Base-by-base conservation (phyloP, 768 basidiomycete species). In the Hemileccinum impolitum region DNA sequence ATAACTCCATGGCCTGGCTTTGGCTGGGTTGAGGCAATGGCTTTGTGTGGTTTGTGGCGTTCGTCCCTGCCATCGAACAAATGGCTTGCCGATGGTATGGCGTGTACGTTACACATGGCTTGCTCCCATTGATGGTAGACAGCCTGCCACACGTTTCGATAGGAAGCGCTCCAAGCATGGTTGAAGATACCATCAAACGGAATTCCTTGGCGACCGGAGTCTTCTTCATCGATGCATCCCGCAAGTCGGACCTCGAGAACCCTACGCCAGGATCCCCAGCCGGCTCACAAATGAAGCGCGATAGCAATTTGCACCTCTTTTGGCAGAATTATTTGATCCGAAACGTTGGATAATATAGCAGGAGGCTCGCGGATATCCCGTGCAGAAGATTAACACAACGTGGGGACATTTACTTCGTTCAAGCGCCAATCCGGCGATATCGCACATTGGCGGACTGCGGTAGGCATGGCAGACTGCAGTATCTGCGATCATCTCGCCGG, bases 61-160 rank as follows among this genome's bases (percentile, higher is more conserved):
- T 19, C 34, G 25, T 23, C 12, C 32, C 25, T 3, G 19, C 44
- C 23, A 28, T 14, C 28, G 18, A 14, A 21, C 14, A 31, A 18
- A 15, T 31, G 26, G 13, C 18, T 15, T 7, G 17, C 6, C 17
- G 26, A n/a, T n/a, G 7, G 2, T 25, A 13, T 35, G n/a, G 4
- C n/a, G 13, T 28, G 18, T 44, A 32, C 3, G 34, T 35, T 13
- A 6, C n/a, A 23, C 39, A 14, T 26, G 0, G 14, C 17, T 32
- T 41, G 10, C n/a, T 39, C 25, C 26, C 26, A 15, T 25, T 35
- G 34, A 39, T 23, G 23, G 15, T 18, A 23, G 34, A 35, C 18
- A n/a, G 25, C 14, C 28, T 15, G 45, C 34, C 46, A 50, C 37
- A 45, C 47, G 40, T 31, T 37, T 49, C 31, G 32, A 43, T 39